Evolutionary conservation across 805 yeast genomes (phyloP).

Genomic region (Candida broadrunensis): DNA sequence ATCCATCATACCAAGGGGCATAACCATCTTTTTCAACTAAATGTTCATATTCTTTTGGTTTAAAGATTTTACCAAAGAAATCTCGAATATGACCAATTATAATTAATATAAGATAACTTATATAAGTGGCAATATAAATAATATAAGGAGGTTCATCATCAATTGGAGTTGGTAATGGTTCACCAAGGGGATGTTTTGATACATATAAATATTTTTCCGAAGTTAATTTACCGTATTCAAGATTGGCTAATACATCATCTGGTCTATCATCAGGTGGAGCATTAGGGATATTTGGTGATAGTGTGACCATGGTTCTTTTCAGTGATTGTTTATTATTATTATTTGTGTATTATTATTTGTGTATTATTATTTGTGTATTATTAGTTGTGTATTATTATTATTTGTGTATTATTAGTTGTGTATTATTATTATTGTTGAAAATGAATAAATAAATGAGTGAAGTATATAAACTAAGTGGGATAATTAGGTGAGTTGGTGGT

Average conservation of each 20-base stretch:
- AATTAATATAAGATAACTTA: conserved; percentile 79
- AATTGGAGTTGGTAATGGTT: conserved; percentile 58
- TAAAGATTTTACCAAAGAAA: conserved; percentile 74
- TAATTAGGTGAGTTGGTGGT: too few relatives aligned
- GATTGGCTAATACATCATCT: conserved; percentile 37
- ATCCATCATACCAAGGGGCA: conserved; percentile 94
- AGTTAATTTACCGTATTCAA: conserved; percentile 73
- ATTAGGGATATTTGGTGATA: conserved; percentile 26
- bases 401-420: too few relatives aligned
- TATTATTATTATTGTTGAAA: too few relatives aligned
- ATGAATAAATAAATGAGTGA: too few relatives aligned
- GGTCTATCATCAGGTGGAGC: conserved; percentile 37
- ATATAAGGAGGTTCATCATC: conserved; percentile 86
- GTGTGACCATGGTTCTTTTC: neutral
- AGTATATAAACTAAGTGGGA: too few relatives aligned
- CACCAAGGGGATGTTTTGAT: conserved; percentile 55
- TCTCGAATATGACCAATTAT: conserved; percentile 90
- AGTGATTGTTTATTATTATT: too few relatives aligned
- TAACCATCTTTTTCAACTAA: conserved; percentile 79
- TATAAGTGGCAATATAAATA: conserved; percentile 75
- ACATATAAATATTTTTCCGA: conserved; percentile 62
- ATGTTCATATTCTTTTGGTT: conserved; percentile 61
- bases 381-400: too few relatives aligned
- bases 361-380: neutral
- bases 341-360: neutral